Evolutionary conservation across 1,139 yeast species (phyloP), one percentile per base, ranked within the genome.

Genomic region (Kodamaea sp.): DNA sequence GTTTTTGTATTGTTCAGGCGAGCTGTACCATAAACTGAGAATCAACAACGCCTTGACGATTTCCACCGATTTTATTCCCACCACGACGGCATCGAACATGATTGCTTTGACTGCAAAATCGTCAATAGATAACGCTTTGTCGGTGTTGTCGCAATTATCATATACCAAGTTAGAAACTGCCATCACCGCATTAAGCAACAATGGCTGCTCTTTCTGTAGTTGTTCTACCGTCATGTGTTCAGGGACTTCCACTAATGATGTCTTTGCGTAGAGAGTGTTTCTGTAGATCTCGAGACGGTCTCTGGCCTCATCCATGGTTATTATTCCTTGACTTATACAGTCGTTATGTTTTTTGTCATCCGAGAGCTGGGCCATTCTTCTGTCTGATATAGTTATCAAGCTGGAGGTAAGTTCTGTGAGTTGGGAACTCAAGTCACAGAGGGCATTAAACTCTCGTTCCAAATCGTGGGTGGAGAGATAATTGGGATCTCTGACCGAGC

Each of bases 1-100:
- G 48, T 84, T 85, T 45, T 80, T 84, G 44, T 85, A 84, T 46
- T 86, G 65, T 57, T 87, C 96, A 0, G 95, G 88, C 5, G 87
- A 78, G 46, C 84, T 86, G 55, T 87, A 87, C 95, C 96, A 89
- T 22, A 82, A 58, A 24, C 84, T 74, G 34, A 85, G 61, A 3
- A 86, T 50, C 19, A 85, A 51, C 29, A 85, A 59, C 13, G 83
- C 64, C 53, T 83, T 80, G 26, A 87, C 61, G 32, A 87, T 60
- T 52, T 86, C 92, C 15, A 80, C 63, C 6, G 82, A 74, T 59
- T 86, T 88, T 37, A 78, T 70, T n/a, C 96, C 95, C 15, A 74
- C 67, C 10, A 83, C 71, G 61, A 87, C 61, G 7, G 83, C 73
- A 48, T 86, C 90, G 31, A 73, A 70, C 4, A 83, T 64, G 1